phyloP scores from a whole-genome alignment of 2,329 filamentous ascomycete species.

The Hymenoscyphus scutula region DNA sequence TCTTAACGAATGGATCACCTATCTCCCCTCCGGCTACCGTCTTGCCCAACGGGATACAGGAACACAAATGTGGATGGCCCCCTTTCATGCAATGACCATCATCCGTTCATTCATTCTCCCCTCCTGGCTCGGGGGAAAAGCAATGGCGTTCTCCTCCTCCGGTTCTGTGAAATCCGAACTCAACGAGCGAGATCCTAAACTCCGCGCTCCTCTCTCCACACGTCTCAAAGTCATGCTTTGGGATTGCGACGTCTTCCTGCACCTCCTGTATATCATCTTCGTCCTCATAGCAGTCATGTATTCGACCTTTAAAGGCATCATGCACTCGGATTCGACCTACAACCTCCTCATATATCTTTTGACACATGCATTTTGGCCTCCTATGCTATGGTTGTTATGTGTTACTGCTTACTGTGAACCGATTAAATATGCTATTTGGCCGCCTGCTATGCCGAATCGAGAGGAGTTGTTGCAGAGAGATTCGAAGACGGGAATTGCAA shows the following conservation, averaged over 20 bases:
- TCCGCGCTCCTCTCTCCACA: constrained; percentile 50
- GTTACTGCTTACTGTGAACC: constrained; percentile 46
- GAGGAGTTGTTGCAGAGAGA: constrained; percentile 56
- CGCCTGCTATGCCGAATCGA: constrained; percentile 55
- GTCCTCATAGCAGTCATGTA: constrained; percentile 39
- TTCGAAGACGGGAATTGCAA: constrained; percentile 51
- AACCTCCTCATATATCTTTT: constrained; percentile 45
- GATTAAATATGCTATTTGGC: constrained; percentile 58
- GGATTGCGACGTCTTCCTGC: constrained; percentile 55
- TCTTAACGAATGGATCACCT: constrained; percentile 57
- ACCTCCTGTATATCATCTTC: constrained; percentile 41
- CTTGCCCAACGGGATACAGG: constrained; percentile 55
- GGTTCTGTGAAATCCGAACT: constrained; percentile 55
- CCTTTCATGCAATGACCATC: constrained; percentile 57
- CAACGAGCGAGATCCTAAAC: constrained; percentile 55
- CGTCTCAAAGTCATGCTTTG: constrained; percentile 54
- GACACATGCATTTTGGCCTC: constrained; percentile 62
- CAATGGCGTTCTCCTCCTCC: constrained; percentile 59
- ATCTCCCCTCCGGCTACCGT: constrained; percentile 57
- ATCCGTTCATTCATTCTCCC: constrained; percentile 57
- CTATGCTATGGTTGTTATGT: constrained; percentile 47
- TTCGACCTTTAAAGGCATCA: constrained; percentile 49
- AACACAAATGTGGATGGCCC: constrained; percentile 61
- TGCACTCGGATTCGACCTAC: constrained; percentile 41
- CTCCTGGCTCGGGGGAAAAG: constrained; percentile 57